These are phyloP conservation scores for Diplogelasinospora grovesii DNA, from an alignment of 495 filamentous ascomycete species.

Conservation along the genomic window DNA sequence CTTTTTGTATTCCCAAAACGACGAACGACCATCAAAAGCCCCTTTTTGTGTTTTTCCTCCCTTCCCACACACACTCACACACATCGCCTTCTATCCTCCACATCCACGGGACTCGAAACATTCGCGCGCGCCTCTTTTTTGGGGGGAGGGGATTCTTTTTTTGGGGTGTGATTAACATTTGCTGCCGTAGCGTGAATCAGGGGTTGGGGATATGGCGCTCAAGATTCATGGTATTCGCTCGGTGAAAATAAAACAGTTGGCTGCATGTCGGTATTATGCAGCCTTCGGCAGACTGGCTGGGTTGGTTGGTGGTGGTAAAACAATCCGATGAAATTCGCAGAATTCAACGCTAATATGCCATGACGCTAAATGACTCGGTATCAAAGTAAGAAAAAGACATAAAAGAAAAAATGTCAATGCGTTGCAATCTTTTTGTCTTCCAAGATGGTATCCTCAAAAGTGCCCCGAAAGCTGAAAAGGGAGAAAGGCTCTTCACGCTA, in stretches of 20 bases:
- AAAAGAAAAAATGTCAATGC: constrained; percentile 31
- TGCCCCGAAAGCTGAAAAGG: constrained; percentile 25
- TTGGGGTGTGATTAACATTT: constrained; percentile 20
- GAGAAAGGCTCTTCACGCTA: constrained; percentile 3
- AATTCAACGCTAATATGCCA: constrained; percentile 36
- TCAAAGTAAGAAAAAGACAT: constrained; percentile 13
- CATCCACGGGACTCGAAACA: too few relatives aligned
- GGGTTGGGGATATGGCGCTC: constrained; percentile 16
- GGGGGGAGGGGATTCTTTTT: constrained; percentile 12
- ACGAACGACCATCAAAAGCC: constrained; percentile 2
- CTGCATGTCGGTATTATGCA: constrained; percentile 10
- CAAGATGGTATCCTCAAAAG: constrained; percentile 29
- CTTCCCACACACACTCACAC: too few relatives aligned
- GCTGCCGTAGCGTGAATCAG: constrained; percentile 17
- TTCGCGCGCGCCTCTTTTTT: constrained; percentile 16
- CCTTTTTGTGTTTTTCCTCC: constrained; percentile 11
- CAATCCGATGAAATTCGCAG: constrained; percentile 19
- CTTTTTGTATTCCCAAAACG: too few relatives aligned
- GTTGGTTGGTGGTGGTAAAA: too few relatives aligned
- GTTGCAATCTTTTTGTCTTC: constrained; percentile 34
- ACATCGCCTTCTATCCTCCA: too few relatives aligned
- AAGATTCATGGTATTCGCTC: constrained; percentile 9
- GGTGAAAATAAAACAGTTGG: constrained; percentile 3
- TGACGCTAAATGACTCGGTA: constrained; percentile 31
- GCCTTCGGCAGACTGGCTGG: constrained; percentile 17